These are phyloP conservation scores for Verticillium isaacii DNA, from an alignment of 2,329 filamentous ascomycete species.

Conservation along the genomic window DNA sequence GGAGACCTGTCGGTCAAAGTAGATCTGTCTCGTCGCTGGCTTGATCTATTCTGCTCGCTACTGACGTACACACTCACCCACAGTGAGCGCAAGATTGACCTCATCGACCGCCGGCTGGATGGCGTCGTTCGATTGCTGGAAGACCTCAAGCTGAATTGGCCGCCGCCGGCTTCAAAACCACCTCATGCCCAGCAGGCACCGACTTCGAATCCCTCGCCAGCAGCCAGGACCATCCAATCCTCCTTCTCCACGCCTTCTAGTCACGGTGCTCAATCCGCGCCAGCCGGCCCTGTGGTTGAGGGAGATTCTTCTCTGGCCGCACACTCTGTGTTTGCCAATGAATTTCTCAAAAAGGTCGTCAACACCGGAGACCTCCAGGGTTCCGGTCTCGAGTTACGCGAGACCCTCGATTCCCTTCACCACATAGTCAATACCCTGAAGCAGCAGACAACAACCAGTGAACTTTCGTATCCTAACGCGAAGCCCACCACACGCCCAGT, in stretches of 20 bases:
- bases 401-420: conserved; percentile 28
- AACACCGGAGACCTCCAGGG: conserved; percentile 20
- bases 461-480: conserved; percentile 19
- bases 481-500: conserved; percentile 1
- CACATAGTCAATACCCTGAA: conserved; percentile 21
- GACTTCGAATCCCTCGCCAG: not conserved
- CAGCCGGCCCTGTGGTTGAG: conserved; percentile 25
- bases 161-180: conserved; percentile 5
- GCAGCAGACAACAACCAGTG: conserved; percentile 17
- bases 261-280: conserved; percentile 1
- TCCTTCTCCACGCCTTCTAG: conserved; percentile 10
- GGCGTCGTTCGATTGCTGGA: conserved; percentile 25
- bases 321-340: conserved; percentile 40
- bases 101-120: conserved; percentile 29
- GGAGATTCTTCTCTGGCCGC: conserved; percentile 40
- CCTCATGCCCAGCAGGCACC: not conserved
- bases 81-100: conserved; percentile 33
- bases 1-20: not conserved
- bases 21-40: not conserved
- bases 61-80: not conserved
- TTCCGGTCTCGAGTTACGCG: conserved; percentile 24
- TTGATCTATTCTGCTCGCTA: too few relatives aligned
- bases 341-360: conserved; percentile 35
- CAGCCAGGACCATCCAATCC: not conserved
- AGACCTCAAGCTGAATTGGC: conserved; percentile 23